Evolutionary conservation across 495 filamentous ascomycete genomes (phyloP), one percentile per base, ranked within the genome.

Genomic region (Melanomma pulvis-pyrius): DNA sequence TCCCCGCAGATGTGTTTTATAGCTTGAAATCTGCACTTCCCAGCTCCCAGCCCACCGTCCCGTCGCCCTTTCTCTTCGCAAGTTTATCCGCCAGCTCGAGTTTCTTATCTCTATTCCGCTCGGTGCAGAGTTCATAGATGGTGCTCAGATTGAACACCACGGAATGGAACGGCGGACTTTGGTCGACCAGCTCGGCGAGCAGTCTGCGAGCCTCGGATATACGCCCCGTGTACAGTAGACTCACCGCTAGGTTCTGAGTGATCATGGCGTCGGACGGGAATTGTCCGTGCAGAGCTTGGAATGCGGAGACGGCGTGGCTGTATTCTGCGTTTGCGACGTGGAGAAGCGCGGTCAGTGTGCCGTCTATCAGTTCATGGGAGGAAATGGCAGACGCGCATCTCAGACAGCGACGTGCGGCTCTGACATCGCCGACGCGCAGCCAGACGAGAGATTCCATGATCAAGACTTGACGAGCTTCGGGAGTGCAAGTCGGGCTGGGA

Each of bases 101-200:
- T 78, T 97, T 98, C 70, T 88, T 74, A 17, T 80, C 80, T 51
- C 81, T 77, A n/a, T 88, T 82, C 63, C 82, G 82, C 61, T 98
- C 93, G 1, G 88, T 91, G 70, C 90, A 93, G 5, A 98, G 84
- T 75, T 98, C 94, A 73, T 96, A 98, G 68, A 96, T 84, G 0
- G 94, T 97, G 17, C 86, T 83, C 8, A 98, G 79, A 73, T 98
- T 98, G 76, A 97, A 98, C 1, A 92, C 82, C 19, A 96, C 74
- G 9, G 88, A 89, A 48, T 86, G 83, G 66, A 92, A 96, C 9
- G 0, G 85, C 83, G 22, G 84, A 77, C 7, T 85, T 21, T 21
- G 25, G 15, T 68, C 66, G 3, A 29, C 83, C 1, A 78, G 70
- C 6, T 84, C 82, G 8, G 92, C 76, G 22, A 93, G 76, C 0